phyloP scores from a whole-genome alignment of 768 basidiomycete species.

The Butyriboletus loyo region DNA sequence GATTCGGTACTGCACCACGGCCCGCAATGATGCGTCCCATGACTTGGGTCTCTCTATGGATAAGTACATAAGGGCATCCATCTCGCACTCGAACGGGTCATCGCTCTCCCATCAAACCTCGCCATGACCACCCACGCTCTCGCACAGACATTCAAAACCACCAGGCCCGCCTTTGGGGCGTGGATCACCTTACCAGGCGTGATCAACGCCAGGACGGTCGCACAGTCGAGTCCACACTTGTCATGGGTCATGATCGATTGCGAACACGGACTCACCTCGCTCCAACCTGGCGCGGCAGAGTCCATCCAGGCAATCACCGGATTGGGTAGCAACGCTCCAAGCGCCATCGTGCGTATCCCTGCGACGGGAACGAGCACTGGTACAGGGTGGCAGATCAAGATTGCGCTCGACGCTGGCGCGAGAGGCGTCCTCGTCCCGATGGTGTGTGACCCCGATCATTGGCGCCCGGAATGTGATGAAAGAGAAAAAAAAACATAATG shows the following conservation, averaged over 20 bases:
- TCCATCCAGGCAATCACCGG: slow-evolving; percentile 52
- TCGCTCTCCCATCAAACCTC: background rate
- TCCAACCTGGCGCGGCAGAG: slow-evolving; percentile 57
- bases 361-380: slow-evolving; percentile 56
- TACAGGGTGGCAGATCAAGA: slow-evolving; percentile 70
- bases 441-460: slow-evolving; percentile 36
- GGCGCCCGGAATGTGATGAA: background rate
- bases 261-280: slow-evolving; percentile 60
- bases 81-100: background rate
- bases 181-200: slow-evolving; percentile 64
- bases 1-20: background rate
- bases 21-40: slow-evolving; percentile 1
- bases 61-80: slow-evolving; percentile 6
- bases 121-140: slow-evolving; percentile 55
- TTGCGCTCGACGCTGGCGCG: slow-evolving; percentile 66
- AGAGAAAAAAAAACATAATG: background rate
- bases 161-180: slow-evolving; percentile 62
- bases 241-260: slow-evolving; percentile 68
- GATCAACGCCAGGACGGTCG: slow-evolving; percentile 57
- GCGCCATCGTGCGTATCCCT: slow-evolving; percentile 58
- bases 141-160: slow-evolving; percentile 47
- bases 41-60: background rate
- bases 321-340: slow-evolving; percentile 43
- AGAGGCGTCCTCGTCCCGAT: slow-evolving; percentile 64
- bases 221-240: slow-evolving; percentile 51